Evolutionary conservation across 805 yeast genomes (phyloP).

Genomic region (Ogataea nitratoaversa): DNA sequence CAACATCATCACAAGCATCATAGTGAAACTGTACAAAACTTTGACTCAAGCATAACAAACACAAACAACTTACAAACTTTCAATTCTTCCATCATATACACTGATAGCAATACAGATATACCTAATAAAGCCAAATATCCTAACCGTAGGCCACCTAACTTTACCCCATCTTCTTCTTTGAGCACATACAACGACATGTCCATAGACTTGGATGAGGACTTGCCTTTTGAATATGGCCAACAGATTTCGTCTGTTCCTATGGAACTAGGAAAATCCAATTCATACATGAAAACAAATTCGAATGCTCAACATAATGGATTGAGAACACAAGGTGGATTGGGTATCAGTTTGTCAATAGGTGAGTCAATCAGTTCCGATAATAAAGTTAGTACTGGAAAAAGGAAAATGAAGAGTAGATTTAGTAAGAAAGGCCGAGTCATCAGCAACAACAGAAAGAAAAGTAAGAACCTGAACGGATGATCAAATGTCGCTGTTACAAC

Average conservation of each 20-base stretch:
- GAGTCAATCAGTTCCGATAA: too few relatives aligned
- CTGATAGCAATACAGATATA: too few relatives aligned
- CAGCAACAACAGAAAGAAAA: not conserved
- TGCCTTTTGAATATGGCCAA: not conserved
- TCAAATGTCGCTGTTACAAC: too few relatives aligned
- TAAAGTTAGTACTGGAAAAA: not conserved
- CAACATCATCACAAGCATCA: not conserved
- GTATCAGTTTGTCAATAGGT: too few relatives aligned
- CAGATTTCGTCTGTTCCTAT: not conserved
- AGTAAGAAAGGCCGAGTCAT: not conserved
- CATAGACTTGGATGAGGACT: not conserved
- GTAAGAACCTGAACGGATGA: too few relatives aligned
- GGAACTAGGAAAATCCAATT: too few relatives aligned
- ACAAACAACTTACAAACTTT: not conserved
- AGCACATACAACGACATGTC: not conserved
- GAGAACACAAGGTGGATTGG: too few relatives aligned
- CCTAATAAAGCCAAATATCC: not conserved
- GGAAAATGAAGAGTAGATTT: conserved; percentile 4
- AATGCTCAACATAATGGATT: too few relatives aligned
- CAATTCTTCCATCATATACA: too few relatives aligned
- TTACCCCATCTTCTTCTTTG: not conserved
- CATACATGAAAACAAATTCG: too few relatives aligned
- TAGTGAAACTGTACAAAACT: not conserved
- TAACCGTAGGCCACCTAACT: not conserved
- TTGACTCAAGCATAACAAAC: not conserved